These are phyloP conservation scores for Apium graveolens DNA, from an alignment of 129 eudicot species.

Conservation along the genomic window DNA sequence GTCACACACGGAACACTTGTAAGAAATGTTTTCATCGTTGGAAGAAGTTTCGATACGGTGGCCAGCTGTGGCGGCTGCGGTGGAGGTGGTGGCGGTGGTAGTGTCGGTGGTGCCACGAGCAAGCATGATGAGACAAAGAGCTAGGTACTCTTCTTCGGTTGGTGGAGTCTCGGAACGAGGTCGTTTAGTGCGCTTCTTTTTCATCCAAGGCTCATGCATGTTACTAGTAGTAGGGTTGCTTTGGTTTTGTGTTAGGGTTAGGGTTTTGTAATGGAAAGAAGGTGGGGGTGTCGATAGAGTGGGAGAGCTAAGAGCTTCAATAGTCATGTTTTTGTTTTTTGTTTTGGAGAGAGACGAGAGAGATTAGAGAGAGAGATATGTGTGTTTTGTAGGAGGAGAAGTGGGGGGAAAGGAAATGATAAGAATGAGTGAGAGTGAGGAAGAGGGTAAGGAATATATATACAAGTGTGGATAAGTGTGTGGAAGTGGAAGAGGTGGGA, in stretches of 20 bases:
- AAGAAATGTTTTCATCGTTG: not conserved
- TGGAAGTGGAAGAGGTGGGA: not conserved
- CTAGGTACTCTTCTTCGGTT: slow-evolving; percentile 30
- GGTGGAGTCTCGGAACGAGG: slow-evolving; percentile 22
- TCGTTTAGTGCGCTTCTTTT: slow-evolving; percentile 32
- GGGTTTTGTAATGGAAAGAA: not conserved
- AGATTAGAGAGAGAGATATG: not conserved
- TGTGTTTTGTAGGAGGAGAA: not conserved
- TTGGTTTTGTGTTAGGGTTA: not conserved
- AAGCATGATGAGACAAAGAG: slow-evolving; percentile 43
- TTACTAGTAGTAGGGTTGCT: not conserved
- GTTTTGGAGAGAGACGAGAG: not conserved
- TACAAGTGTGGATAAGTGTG: not conserved
- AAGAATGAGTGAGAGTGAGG: slow-evolving; percentile 10
- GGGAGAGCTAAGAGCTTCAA: slow-evolving; percentile 9
- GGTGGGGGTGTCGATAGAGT: slow-evolving; percentile 3
- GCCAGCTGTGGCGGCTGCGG: not conserved
- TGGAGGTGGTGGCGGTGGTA: not conserved
- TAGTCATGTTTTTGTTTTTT: not conserved
- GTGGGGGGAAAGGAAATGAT: not conserved
- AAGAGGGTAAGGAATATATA: slow-evolving; percentile 4
- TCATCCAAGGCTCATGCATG: slow-evolving; percentile 7
- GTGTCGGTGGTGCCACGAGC: slow-evolving; percentile 16
- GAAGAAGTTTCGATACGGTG: not conserved
- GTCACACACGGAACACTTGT: slow-evolving; percentile 11